Evolutionary conservation across 331 rosid species (phyloP).

Genomic region (Stylosanthes scabra): DNA sequence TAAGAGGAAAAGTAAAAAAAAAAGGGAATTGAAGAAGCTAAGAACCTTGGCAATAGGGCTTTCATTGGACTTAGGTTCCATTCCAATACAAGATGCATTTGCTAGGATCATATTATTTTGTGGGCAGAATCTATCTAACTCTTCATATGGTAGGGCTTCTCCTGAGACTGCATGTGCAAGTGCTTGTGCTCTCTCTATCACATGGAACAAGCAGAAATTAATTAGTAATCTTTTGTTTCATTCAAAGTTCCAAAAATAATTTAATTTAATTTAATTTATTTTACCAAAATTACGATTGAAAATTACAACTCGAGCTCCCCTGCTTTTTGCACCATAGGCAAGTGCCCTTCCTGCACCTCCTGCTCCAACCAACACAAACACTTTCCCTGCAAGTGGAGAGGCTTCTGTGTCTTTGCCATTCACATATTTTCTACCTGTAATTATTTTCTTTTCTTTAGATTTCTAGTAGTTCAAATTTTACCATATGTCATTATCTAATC

Average conservation of each 20-base stretch:
- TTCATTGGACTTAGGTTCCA: constrained; percentile 34
- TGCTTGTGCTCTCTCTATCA: constrained; percentile 23
- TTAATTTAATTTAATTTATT: too few relatives aligned
- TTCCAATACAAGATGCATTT: constrained; percentile 29
- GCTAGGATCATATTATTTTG: constrained; percentile 24
- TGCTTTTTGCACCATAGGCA: constrained; percentile 32
- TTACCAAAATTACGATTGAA: constrained; percentile 35
- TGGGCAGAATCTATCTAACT: constrained; percentile 7
- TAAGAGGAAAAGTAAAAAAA: neutral
- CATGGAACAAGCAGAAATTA: neutral
- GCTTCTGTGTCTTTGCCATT: constrained; percentile 10
- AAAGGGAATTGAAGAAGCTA: neutral
- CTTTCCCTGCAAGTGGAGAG: constrained; percentile 36
- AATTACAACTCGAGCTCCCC: constrained; percentile 24
- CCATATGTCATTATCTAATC: neutral
- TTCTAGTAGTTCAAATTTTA: too few relatives aligned
- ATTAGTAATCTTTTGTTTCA: neutral
- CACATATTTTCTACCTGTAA: neutral
- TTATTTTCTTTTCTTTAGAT: neutral
- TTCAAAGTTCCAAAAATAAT: neutral
- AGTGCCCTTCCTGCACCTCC: constrained; percentile 31
- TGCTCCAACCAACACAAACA: constrained; percentile 32
- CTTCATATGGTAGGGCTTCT: constrained; percentile 24
- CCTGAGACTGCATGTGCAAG: constrained; percentile 32
- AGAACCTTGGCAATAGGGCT: constrained; percentile 22